These are phyloP conservation scores for Pythium periplocum DNA, from an alignment of 352 stramenopile genomes.

Conservation along the genomic window DNA sequence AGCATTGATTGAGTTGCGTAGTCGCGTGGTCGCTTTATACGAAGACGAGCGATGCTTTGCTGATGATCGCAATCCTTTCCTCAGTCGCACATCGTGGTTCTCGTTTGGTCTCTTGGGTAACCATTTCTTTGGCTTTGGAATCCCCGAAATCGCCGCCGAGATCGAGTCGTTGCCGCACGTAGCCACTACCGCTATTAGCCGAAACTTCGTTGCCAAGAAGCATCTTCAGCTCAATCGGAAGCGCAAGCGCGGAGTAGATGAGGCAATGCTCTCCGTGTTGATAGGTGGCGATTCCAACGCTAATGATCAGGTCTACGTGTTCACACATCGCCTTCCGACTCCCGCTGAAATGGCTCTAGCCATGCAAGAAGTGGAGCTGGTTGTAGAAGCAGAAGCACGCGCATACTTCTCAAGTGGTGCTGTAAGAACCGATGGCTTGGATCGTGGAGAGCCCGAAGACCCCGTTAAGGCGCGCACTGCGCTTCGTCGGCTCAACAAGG, in stretches of 20 bases:
- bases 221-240: conserved; percentile 28
- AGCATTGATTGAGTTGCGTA: conserved; percentile 67
- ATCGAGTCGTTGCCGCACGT: conserved; percentile 73
- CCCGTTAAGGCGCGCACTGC: conserved; percentile 21
- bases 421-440: conserved; percentile 82
- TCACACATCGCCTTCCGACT: conserved; percentile 76
- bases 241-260: conserved; percentile 20
- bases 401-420: conserved; percentile 80
- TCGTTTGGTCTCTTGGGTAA: conserved; percentile 68
- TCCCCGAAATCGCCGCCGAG: conserved; percentile 55
- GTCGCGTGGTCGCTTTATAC: conserved; percentile 66
- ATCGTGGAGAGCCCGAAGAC: conserved; percentile 42
- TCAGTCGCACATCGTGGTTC: conserved; percentile 73
- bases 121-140: conserved; percentile 81
- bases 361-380: conserved; percentile 73
- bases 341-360: conserved; percentile 71
- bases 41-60: conserved; percentile 48
- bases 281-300: conserved; percentile 16
- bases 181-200: conserved; percentile 61
- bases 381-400: conserved; percentile 76
- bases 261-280: conserved; percentile 4
- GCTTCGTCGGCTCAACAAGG: conserved; percentile 41
- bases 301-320: conserved; percentile 71
- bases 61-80: conserved; percentile 56
- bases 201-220: conserved; percentile 25